A percentile compares a stretch with the other conserved stretches of the same genome.
These are phyloP conservation scores for Aspergillus ochraceoroseus DNA, from an alignment of 2,329 filamentous ascomycete genomes.

Conservation along the genomic window DNA sequence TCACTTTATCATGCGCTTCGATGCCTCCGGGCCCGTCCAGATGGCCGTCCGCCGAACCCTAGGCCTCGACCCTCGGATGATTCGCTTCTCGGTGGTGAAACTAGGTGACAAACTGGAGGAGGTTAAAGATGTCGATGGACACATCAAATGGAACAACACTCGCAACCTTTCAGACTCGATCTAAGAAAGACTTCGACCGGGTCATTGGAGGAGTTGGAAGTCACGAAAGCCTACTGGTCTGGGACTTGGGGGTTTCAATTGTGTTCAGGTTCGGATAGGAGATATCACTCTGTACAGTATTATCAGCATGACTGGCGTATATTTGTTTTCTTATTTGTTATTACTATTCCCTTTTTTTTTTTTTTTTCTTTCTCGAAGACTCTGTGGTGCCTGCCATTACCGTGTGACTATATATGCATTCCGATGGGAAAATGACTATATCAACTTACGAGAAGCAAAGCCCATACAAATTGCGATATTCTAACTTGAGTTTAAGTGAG, in stretches of 20 bases:
- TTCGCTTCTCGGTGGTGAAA: slow-evolving; percentile 81
- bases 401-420: no score
- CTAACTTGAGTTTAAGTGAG: no score
- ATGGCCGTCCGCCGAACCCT: slow-evolving; percentile 69
- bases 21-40: slow-evolving; percentile 69
- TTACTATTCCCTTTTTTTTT: slow-evolving; percentile 4
- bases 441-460: no score
- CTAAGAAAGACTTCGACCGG: slow-evolving; percentile 5
- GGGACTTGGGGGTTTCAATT: slow-evolving; percentile 18
- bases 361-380: neutral
- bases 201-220: neutral
- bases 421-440: no score
- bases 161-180: slow-evolving; percentile 29
- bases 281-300: slow-evolving; percentile 18
- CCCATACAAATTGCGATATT: no score
- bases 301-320: slow-evolving; percentile 34
- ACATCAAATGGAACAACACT: slow-evolving; percentile 50
- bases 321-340: slow-evolving; percentile 15
- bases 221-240: slow-evolving; percentile 2
- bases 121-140: slow-evolving; percentile 54
- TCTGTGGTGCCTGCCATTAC: neutral
- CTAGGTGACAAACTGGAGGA: slow-evolving; percentile 64
- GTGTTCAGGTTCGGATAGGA: slow-evolving; percentile 27
- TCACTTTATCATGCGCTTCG: slow-evolving; percentile 98
- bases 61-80: slow-evolving; percentile 81